These are phyloP conservation scores for Tetrapisispora iriomotensis DNA, from an alignment of 805 yeast genomes.

Conservation along the genomic window DNA sequence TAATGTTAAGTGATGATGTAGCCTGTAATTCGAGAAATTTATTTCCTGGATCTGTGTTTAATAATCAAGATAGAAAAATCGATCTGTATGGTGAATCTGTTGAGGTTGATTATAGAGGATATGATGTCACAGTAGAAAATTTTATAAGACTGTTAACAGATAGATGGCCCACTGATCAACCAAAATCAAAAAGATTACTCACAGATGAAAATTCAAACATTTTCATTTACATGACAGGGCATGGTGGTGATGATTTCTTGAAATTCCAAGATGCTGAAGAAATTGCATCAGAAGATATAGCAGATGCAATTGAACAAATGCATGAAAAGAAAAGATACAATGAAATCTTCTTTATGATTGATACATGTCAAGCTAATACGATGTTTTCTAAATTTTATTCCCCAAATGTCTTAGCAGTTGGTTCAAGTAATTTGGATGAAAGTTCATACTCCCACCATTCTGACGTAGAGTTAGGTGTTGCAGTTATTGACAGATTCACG, in stretches of 20 bases:
- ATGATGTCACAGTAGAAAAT: constrained; percentile 96
- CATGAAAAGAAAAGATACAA: constrained; percentile 90
- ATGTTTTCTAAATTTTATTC: constrained; percentile 90
- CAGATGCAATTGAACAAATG: constrained; percentile 97
- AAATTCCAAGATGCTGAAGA: constrained; percentile 99
- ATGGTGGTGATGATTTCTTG: constrained; percentile 95
- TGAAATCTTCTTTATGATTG: constrained; percentile 94
- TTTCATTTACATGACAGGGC: constrained; percentile 93
- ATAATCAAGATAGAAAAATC: constrained; percentile 82
- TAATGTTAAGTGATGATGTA: constrained; percentile 94
- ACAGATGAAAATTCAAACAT: constrained; percentile 94
- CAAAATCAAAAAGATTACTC: constrained; percentile 78
- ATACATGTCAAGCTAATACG: constrained; percentile 97
- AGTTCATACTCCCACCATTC: constrained; percentile 93
- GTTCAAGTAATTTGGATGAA: constrained; percentile 80
- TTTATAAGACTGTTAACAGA: constrained; percentile 88
- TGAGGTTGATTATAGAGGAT: constrained; percentile 95
- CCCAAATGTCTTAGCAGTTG: constrained; percentile 87
- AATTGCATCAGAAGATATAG: constrained; percentile 87
- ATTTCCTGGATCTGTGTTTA: constrained; percentile 92
- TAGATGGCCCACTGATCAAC: constrained; percentile 91
- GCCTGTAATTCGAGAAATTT: constrained; percentile 96
- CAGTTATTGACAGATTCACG: constrained; percentile 94
- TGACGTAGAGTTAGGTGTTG: constrained; percentile 92
- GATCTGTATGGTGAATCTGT: constrained; percentile 91